Base-by-base conservation (phyloP, 2,329 filamentous ascomycete genomes). In the Scedosporium minutisporum region DNA sequence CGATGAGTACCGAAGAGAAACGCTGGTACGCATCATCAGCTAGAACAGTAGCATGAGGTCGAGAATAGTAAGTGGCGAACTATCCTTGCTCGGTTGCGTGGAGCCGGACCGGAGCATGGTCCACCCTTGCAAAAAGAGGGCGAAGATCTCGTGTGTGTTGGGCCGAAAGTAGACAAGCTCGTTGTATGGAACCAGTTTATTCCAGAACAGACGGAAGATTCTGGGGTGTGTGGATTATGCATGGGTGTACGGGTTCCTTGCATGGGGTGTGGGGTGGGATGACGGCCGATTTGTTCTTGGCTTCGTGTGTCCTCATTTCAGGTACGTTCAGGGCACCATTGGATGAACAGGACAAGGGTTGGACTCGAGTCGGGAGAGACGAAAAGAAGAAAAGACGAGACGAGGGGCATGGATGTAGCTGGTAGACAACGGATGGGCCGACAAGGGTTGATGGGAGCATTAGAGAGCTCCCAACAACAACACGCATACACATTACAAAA, bases 131-230 rank as follows among this genome's bases (percentile, higher is more conserved):
- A 48, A 23, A 14, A 6, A 48, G 14, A 48, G 44, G 51, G 12
- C 23, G 51, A 23, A 23, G 21, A 55, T 21, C 6, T 55, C 51
- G 12, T 23, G 51, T 10, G 51, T 23, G 21, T 6, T 55, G 18
- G 51, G 51, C 51, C 51, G 23, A 55, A 55, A 55, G 23, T 21
- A 48, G 44, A 21, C 44, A 48, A n/a, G 23, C 18, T 18, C 18
- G 23, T 12, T 55, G 51, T 55, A 55, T 55, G 51, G 51, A 55
- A 55, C 51, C 51, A 55, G 51, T 55, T 55, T 55, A 55, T 55
- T 55, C 51, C 51, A 55, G 51, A 55, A 55, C 23, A 55, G 21
- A 55, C 51, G 51, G 51, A 55, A 55, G 18, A 27, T 55, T 55
- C 51, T 55, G 51, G 51, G 51, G 51, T 23, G 51, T 55, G 51